Percentiles rank a stretch among this genome's conserved stretches.
Evolutionary conservation across 1,284 basidiomycete species (phyloP).

Genomic region (Peniophora sp.): DNA sequence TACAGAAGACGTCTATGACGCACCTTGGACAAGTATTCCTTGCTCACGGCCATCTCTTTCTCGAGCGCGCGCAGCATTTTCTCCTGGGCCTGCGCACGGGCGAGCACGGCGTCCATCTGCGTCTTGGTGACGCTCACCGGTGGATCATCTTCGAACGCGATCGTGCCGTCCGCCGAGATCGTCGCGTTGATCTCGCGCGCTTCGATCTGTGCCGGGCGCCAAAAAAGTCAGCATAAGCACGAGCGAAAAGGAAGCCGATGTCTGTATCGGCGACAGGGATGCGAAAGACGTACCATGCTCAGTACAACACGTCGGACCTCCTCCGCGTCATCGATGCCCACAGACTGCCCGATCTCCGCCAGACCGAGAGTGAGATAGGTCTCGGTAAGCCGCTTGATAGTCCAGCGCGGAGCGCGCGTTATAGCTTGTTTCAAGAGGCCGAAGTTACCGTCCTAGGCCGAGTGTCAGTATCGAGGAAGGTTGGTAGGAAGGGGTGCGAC

Average conservation of each 20-base stretch:
- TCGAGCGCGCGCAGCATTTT: constrained; percentile 44
- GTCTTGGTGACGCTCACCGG: constrained; percentile 52
- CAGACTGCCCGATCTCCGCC: constrained; percentile 54
- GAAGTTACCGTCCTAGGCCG: constrained; percentile 59
- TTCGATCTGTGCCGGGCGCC: constrained; percentile 46
- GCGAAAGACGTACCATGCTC: constrained; percentile 49
- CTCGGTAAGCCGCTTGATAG: constrained; percentile 66
- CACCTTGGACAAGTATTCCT: constrained; percentile 63
- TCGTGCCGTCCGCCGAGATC: constrained; percentile 56
- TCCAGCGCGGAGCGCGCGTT: constrained; percentile 61
- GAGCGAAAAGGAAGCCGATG: too few relatives aligned
- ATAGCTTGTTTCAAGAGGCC: constrained; percentile 64
- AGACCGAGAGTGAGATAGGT: constrained; percentile 74
- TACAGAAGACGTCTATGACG: constrained; percentile 8
- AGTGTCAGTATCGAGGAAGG: not conserved
- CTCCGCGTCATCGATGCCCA: constrained; percentile 47
- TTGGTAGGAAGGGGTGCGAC: not conserved
- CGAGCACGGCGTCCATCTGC: constrained; percentile 60
- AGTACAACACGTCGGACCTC: constrained; percentile 53
- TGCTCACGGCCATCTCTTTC: constrained; percentile 48
- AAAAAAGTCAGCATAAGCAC: not conserved
- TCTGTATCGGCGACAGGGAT: not conserved
- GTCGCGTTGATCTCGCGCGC: constrained; percentile 57
- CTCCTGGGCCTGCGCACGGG: constrained; percentile 49
- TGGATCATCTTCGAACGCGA: constrained; percentile 59